Percentiles rank a stretch among this genome's conserved stretches.
Conservation (phyloP, 306 rosid genomes). For the Cicer cuneatum region DNA sequence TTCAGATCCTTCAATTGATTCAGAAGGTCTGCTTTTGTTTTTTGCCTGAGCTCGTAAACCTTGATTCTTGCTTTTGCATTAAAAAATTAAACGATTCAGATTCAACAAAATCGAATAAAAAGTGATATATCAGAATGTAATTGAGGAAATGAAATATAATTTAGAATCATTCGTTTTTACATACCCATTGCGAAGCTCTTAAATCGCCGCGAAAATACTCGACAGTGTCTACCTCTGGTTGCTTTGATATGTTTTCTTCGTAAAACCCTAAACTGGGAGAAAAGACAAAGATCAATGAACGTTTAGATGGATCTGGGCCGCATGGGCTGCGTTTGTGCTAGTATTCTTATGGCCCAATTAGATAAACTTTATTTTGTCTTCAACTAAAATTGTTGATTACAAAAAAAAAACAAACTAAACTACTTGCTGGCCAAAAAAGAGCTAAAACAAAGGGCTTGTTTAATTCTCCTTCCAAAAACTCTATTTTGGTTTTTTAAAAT, state of each 20-base stretch:
- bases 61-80: conserved; percentile 35
- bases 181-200: conserved; percentile 41
- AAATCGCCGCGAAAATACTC: background rate
- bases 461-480: no score
- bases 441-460: no score
- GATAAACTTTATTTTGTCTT: no score
- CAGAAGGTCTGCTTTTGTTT: conserved; percentile 45
- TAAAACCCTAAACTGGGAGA: conserved; percentile 14
- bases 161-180: conserved; percentile 6
- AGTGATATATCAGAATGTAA: background rate
- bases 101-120: background rate
- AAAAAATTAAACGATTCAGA: background rate
- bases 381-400: no score
- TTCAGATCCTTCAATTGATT: conserved; percentile 48
- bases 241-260: background rate
- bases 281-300: background rate
- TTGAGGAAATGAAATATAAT: no score
- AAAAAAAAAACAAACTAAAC: background rate
- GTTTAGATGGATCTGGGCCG: conserved; percentile 10
- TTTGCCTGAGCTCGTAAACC: conserved; percentile 40
- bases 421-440: background rate
- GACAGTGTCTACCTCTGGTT: background rate
- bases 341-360: background rate
- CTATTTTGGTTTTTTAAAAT: no score
- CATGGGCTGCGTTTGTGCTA: background rate